A percentile compares a stretch with the other conserved stretches of the same genome.
Evolutionary conservation across 2,329 filamentous ascomycete species (phyloP).

Genomic region (Ustilaginoidea virens): DNA sequence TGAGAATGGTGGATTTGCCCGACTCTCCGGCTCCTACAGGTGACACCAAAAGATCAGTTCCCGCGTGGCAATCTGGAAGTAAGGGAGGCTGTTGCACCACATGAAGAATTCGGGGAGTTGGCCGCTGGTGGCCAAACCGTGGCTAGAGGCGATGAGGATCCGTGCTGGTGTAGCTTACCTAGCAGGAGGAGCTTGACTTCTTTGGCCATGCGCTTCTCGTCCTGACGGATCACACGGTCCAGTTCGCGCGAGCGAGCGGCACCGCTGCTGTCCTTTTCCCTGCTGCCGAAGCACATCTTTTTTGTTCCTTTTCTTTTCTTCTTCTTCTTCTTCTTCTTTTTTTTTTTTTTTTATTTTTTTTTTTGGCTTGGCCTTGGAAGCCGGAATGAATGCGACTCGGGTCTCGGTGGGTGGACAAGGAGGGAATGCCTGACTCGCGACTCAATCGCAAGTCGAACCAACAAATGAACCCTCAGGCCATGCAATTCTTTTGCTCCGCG

Average conservation of each 20-base stretch:
- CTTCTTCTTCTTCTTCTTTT: no score
- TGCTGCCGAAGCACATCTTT: conserved; percentile 49
- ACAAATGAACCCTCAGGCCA: no score
- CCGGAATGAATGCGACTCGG: no score
- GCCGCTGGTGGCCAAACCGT: no score
- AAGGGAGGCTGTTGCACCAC: conserved; percentile 1
- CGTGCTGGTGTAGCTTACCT: conserved; percentile 51
- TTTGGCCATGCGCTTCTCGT: conserved; percentile 73
- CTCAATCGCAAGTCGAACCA: no score
- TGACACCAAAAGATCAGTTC: conserved; percentile 4
- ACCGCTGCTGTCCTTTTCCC: conserved; percentile 30
- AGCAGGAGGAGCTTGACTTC: conserved; percentile 90
- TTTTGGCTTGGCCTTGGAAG: no score
- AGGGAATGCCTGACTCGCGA: no score
- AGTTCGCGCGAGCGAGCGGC: conserved; percentile 55
- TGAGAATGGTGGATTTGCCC: conserved; percentile 87
- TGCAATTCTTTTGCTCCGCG: no score
- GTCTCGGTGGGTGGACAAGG: no score
- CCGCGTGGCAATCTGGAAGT: background rate
- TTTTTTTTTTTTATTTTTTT: no score
- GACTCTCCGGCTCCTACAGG: conserved; percentile 74
- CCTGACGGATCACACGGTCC: conserved; percentile 69
- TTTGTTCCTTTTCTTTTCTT: background rate
- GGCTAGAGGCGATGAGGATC: no score
- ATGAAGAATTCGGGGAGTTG: no score